phyloP scores from a whole-genome alignment of 2,329 filamentous ascomycete genomes.

The Neophaeococcomyces mojaviensis region DNA sequence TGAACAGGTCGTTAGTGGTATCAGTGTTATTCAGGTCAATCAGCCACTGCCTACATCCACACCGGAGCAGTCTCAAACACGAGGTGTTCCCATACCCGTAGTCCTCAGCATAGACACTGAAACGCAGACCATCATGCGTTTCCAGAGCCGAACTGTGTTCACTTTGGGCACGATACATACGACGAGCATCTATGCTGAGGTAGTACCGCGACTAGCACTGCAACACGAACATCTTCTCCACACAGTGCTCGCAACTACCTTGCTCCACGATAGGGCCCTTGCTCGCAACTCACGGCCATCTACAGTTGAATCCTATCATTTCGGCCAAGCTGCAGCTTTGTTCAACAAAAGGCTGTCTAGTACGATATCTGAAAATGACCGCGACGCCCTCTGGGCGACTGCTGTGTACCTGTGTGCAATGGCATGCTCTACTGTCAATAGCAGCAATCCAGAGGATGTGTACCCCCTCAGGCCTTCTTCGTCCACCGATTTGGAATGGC shows the following conservation, averaged over 20 bases:
- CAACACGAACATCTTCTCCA: conserved; percentile 28
- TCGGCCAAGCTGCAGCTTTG: conserved; percentile 34
- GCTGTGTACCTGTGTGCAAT: conserved; percentile 38
- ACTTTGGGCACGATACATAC: conserved; percentile 12
- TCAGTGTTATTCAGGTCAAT: neutral
- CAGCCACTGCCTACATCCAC: no score
- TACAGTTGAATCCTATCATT: conserved; percentile 39
- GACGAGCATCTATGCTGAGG: conserved; percentile 11
- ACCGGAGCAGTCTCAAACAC: no score
- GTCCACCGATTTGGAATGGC: conserved; percentile 48
- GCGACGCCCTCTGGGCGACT: conserved; percentile 42
- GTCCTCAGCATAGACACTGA: neutral
- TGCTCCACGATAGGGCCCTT: conserved; percentile 47
- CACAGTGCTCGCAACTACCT: conserved; percentile 44
- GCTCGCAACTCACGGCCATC: conserved; percentile 14
- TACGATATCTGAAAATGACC: conserved; percentile 24
- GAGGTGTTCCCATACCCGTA: no score
- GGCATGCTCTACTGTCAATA: conserved; percentile 35
- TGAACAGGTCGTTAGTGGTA: neutral
- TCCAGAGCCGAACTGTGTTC: conserved; percentile 15
- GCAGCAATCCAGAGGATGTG: conserved; percentile 35
- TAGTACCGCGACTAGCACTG: conserved; percentile 4
- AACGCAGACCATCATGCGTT: conserved; percentile 6
- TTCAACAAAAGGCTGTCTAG: conserved; percentile 31
- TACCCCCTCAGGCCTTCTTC: conserved; percentile 49